Evolutionary conservation across 2,329 filamentous ascomycete genomes (phyloP).

Genomic region (Amesomyces nigricolor): DNA sequence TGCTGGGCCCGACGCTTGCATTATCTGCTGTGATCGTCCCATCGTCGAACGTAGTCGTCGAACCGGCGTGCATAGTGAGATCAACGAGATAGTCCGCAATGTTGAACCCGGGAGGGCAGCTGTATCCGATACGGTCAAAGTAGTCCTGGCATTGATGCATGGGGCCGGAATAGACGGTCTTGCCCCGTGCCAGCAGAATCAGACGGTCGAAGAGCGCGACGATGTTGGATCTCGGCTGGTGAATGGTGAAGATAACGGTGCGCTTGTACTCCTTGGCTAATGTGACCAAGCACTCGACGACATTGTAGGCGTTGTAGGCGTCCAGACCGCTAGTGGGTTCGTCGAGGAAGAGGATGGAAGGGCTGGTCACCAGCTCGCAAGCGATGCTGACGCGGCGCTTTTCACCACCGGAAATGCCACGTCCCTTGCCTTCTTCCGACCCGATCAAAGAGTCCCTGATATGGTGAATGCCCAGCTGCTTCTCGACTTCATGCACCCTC

Average conservation of each 20-base stretch:
- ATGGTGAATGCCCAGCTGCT: slow-evolving; percentile 87
- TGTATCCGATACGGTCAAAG: slow-evolving; percentile 86
- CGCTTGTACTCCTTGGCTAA: slow-evolving; percentile 94
- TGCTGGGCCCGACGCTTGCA: slow-evolving; percentile 72
- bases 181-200: slow-evolving; percentile 82
- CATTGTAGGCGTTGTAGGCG: slow-evolving; percentile 96
- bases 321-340: slow-evolving; percentile 95
- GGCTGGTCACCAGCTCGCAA: slow-evolving; percentile 94
- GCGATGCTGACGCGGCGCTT: slow-evolving; percentile 95
- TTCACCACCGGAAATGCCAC: slow-evolving; percentile 94
- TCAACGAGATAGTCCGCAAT: slow-evolving; percentile 98
- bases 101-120: slow-evolving; percentile 94
- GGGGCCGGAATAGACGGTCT: slow-evolving; percentile 87
- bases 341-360: slow-evolving; percentile 93
- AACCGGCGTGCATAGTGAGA: slow-evolving; percentile 89
- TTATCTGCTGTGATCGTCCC: slow-evolving; percentile 49
- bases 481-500: slow-evolving; percentile 86
- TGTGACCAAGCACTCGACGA: slow-evolving; percentile 91
- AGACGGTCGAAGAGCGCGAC: slow-evolving; percentile 93
- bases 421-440: slow-evolving; percentile 87
- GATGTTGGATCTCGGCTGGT: slow-evolving; percentile 96
- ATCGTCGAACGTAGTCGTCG: slow-evolving; percentile 54
- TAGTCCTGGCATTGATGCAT: slow-evolving; percentile 85
- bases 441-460: slow-evolving; percentile 95
- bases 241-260: slow-evolving; percentile 96